Base-by-base conservation (phyloP, 805 yeast species). In the Candida ipomoeae region DNA sequence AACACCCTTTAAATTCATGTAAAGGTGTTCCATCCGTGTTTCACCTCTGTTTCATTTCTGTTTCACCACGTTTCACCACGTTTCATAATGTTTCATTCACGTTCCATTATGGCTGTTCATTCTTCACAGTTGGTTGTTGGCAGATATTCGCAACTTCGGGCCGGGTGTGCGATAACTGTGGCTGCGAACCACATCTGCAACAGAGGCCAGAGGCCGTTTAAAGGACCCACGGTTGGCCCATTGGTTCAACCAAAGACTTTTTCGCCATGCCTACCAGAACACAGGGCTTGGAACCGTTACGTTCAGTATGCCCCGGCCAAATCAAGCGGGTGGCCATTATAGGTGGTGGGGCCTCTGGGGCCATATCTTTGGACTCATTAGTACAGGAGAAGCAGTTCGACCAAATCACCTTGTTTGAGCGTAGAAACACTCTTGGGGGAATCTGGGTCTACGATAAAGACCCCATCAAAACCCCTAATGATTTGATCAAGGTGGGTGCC, bases 341-440 rank as follows among this genome's bases (percentile, higher is more conserved):
- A 32, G 81, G 81, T 5, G 81, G 77, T n/a, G 81, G 81, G 13
- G 79, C 81, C 5, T 69, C 77, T 3, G 81, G 81, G 5, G 71
- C 77, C 20, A 67, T 77, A 42, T 61, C 70, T 0, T 60, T 75
- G 7, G 79, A 76, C 42, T 40, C 70, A 0, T 55, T 77, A 11
- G 55, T 73, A 3, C 59, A 67, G 46, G 78, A 75, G 50, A 51
- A 56, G 2, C 49, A 48, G 1, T 67, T 73, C 49, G 64, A 59
- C 4, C 59, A 61, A 18, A 66, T 77, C 39, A 66, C 65, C 1
- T 55, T 77, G 1, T 75, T 68, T 55, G 81, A 77, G 53, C 60
- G 79, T 46, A 62, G 78, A 45, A 57, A 55, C 32, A 55, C 53
- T 1, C 58, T 66, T 6, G 81, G 81, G 2, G 81, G 81, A 3